Evolutionary conservation across 371 early-diverging fungal species (phyloP), one percentile per base, ranked within the genome.

Genomic region (Lichtheimia ramosa): DNA sequence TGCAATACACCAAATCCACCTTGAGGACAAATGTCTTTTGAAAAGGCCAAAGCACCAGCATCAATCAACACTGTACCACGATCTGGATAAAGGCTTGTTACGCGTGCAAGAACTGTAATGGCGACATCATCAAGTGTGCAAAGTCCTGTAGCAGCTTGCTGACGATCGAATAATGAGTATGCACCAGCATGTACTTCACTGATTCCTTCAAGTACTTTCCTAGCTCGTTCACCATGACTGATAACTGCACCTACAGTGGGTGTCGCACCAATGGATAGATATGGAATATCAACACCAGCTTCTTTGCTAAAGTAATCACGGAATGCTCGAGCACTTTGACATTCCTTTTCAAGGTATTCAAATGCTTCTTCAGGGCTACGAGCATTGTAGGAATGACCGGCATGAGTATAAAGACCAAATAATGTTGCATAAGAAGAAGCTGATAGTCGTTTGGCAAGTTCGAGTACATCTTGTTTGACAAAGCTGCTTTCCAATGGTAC

Each of bases 171-270:
- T 8, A 75, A 59, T 0, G 70, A 59, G 43, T 62, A 79, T 1
- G 71, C 72, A 25, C 79, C 79, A 8, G 76, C 76, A 54, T 79
- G 79, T 2, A 79, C 60, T 53, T 79, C 79, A 49, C 56, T 58
- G 52, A 79, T 73, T 0, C 73, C 79, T 6, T 70, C 53, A 6
- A 75, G 24, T 7, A 65, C 58, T 1, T 59, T 18, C 20, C 51
- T 55, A 43, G 66, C 62, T 5, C 49, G 39, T 12, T 55, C 65
- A 6, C 49, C 13, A 16, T 59, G 49, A 39, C 67, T 24, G 34
- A 61, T 59, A 18, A 57, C 53, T 6, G 59, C 63, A 14, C 46
- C 24, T 4, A 71, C 73, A 4, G 79, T 75, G 4, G 79, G 79
- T 0, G 79, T 79, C 2, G 79, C 79, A 3, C 79, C 79, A 15